phyloP scores from a whole-genome alignment of 108 stramenopile genomes.

The Nannochloropsis oceanica region DNA sequence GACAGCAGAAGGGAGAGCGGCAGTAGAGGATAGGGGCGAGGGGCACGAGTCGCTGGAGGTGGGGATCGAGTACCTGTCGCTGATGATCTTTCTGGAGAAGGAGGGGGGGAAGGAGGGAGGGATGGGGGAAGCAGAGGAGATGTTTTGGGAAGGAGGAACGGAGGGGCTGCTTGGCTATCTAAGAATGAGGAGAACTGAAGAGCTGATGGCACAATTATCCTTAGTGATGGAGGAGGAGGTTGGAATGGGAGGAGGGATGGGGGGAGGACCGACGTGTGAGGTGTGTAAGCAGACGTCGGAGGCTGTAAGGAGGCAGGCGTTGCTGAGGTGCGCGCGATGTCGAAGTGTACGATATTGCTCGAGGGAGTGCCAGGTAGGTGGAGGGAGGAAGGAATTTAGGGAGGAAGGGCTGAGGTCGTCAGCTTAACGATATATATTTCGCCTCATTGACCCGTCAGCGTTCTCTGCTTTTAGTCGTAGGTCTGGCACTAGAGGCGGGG shows the following conservation, averaged over 20 bases:
- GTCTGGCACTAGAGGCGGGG: neutral
- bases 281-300: neutral
- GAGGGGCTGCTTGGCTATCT: neutral
- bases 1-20: neutral
- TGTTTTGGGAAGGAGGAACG: neutral
- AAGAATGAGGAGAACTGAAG: neutral
- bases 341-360: neutral
- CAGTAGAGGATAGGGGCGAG: neutral
- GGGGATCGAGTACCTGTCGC: neutral
- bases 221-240: neutral
- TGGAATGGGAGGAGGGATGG: neutral
- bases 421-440: too few species aligned
- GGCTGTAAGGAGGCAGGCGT: neutral
- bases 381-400: neutral
- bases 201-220: neutral
- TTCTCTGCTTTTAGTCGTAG: too few species aligned
- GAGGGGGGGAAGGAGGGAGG: neutral
- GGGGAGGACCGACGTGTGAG: neutral
- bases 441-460: too few species aligned
- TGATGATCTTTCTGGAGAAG: neutral
- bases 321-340: neutral
- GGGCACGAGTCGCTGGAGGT: neutral
- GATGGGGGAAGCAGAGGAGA: neutral
- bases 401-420: neutral
- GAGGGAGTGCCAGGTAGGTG: neutral